Conservation (phyloP, 225 moss, liverwort and hornwort genomes). For the Marchantia polymorpha region DNA sequence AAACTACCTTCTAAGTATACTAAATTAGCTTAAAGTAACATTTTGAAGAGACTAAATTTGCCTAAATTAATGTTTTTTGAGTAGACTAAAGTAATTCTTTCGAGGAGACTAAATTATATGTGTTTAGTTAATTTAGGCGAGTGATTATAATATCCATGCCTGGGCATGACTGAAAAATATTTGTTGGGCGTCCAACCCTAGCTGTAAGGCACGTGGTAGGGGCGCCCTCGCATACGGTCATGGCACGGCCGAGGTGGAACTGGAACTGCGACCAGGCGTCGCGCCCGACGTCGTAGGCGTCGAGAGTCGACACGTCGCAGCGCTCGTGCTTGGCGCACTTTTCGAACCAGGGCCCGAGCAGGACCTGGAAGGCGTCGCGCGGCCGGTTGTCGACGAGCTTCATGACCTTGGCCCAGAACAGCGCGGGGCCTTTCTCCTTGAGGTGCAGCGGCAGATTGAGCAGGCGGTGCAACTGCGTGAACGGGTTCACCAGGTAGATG, state of each 20-base stretch:
- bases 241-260: conserved; percentile 11
- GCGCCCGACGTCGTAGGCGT: background rate
- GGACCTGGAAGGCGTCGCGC: background rate
- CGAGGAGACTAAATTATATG: too few species aligned
- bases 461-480: conserved; percentile 2
- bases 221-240: background rate
- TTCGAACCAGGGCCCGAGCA: background rate
- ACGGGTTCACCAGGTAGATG: conserved; percentile 7
- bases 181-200: too few species aligned
- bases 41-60: too few species aligned
- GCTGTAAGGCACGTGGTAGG: too few species aligned
- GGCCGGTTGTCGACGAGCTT: conserved; percentile 8
- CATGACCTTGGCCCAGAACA: conserved; percentile 20
- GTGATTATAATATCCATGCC: too few species aligned
- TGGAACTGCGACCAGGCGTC: conserved; percentile 12
- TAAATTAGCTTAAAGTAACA: too few species aligned
- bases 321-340: conserved; percentile 3
- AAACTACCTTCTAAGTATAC: too few species aligned
- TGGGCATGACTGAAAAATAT: too few species aligned
- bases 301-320: conserved; percentile 4
- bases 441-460: background rate
- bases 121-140: too few species aligned
- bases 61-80: too few species aligned
- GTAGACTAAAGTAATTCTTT: too few species aligned
- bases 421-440: background rate